Evolutionary conservation across 73 alveolate species (phyloP), one percentile per base, ranked within the genome.

Genomic region (Stentor coeruleus): DNA sequence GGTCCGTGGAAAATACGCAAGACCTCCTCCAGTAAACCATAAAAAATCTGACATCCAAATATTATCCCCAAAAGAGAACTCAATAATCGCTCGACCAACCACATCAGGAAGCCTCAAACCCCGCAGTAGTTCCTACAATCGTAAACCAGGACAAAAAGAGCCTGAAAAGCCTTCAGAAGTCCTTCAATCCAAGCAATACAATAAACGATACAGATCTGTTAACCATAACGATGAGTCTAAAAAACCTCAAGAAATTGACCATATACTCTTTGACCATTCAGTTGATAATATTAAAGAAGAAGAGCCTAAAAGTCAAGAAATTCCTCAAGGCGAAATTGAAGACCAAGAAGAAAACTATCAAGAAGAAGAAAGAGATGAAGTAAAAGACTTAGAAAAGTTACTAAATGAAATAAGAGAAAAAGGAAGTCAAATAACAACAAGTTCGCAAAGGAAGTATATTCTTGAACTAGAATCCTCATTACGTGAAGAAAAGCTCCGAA

Each of bases 1-100:
- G 33, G 79, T 66, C 2, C n/a, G 79, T 20, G 79, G 79, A 66
- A 66, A 66, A 66, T 66, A 66, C 79, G 79, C 79, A 26, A 20
- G 79, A 1, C 79, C 79, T 26, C 42, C 79, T 66, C 79, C 79
- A 26, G 40, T 40, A 20, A 20, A 20, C n/a, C n/a, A 20, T 11
- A 20, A 66, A 66, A 2, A 20, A 66, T 33, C 79, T 26, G 79
- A 20, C 11, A 66, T 26, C n/a, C 37, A 37, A 26, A 26, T 66
- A 31, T 2, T 66, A 66, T 20, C 11, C 14, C 79, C 79, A 1
- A 20, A 66, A 66, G 79, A 66, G 33, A 66, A 66, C 37, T 20
- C n/a, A 26, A 20, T 66, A 66, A 33, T 66, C 41, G n/a, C 79
- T 28, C n/a, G 79, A 33, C 79, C 79, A 28, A 15, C 79, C 37